Evolutionary conservation across 2,329 filamentous ascomycete species (phyloP).

Genomic region (Dothideomycetes sp.): DNA sequence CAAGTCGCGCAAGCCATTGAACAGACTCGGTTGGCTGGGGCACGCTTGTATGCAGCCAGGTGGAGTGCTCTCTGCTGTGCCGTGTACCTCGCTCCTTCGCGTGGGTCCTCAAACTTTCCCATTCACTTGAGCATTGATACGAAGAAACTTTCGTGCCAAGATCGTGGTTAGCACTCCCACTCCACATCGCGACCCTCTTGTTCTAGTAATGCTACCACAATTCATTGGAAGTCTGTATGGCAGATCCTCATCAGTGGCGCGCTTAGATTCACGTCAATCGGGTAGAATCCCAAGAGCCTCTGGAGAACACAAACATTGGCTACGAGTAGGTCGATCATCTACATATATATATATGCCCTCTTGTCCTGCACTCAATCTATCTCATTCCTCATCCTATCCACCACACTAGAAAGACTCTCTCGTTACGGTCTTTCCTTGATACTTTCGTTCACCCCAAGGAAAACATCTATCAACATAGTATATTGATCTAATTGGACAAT

Average conservation of each 20-base stretch:
- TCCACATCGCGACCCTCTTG: no score
- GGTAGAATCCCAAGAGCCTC: neutral
- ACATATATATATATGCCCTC: conserved; percentile 7
- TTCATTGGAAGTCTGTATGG: no score
- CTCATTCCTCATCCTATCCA: conserved; percentile 15
- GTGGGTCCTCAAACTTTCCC: conserved; percentile 6
- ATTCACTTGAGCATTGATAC: conserved; percentile 3
- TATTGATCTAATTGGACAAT: neutral
- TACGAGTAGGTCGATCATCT: neutral
- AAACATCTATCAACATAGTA: neutral
- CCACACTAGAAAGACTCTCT: conserved; percentile 32
- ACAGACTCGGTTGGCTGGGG: conserved; percentile 10
- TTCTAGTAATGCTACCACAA: no score
- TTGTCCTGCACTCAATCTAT: conserved; percentile 3
- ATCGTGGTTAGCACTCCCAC: conserved; percentile 2
- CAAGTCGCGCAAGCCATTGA: conserved; percentile 1
- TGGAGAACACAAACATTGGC: neutral
- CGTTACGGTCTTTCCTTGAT: conserved; percentile 37
- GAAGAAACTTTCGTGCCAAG: conserved; percentile 8
- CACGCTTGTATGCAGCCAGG: conserved; percentile 11
- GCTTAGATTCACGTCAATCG: conserved; percentile 13
- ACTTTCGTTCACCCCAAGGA: conserved; percentile 20
- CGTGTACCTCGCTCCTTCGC: conserved; percentile 1
- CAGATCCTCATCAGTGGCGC: conserved; percentile 14
- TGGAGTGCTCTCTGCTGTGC: conserved; percentile 10